Base-by-base conservation (phyloP, 139 green algal species). In the Chlorella sp. region DNA sequence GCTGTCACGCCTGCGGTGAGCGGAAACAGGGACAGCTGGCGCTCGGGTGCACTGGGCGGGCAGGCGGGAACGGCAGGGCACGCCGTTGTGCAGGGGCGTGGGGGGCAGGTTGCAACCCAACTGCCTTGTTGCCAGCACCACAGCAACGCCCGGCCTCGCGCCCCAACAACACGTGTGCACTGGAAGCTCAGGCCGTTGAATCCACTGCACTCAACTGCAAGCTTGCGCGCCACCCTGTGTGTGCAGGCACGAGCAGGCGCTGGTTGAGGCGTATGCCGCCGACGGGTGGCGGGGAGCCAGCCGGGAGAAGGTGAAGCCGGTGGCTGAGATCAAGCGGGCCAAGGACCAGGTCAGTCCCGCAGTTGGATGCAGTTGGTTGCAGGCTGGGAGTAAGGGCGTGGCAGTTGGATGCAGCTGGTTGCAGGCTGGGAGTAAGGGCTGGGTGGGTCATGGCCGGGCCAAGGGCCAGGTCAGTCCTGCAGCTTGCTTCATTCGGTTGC, bases 241-340 rank as follows among this genome's bases (percentile, higher is more conserved):
- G n/a, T 81, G 53, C 84, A 93, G 93, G 83, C 89, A 87, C 81
- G 93, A 95, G 83, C 85, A 93, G 82, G 88, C 88, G 34, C 77
- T 94, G 42, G 77, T 96, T 48, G 91, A 93, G 76, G 93, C 89
- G 16, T 96, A 96, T 48, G 93, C 90, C 37, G 94, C 94, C 3
- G 95, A 97, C 73, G 95, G 93, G 48, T 97, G 94, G 94, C 90
- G 92, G 36, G 94, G 95, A 5, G 92, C 93, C 34, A 87, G 89
- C 78, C 90, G 95, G 0, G 95, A 98, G 83, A 94, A 94, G 79
- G 90, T 97, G 28, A 92, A 92, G 76, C 95, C 93, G n/a, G 87
- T 89, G 19, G 91, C 91, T 14, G 95, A 98, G 77, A 91, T 97
- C 86, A 61, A 92, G 53, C 88, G 93, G 28, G 95, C 95, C 11